Evolutionary conservation across 169 alveolate species (phyloP).

Genomic region (Cryptosporidium baileyi): DNA sequence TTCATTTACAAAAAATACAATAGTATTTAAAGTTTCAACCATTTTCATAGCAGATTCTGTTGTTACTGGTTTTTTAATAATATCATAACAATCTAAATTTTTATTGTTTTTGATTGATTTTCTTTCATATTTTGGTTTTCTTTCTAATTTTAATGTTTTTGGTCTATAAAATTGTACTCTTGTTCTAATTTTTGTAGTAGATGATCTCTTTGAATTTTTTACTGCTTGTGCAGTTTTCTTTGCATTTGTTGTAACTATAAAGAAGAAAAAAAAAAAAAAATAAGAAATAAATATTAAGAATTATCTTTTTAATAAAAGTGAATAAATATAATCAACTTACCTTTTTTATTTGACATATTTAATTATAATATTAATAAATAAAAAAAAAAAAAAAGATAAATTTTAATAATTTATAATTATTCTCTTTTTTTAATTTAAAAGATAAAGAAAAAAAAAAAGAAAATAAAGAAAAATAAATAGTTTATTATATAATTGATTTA

Average conservation of each 20-base stretch:
- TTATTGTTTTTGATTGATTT: constrained; percentile 79
- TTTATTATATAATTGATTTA: too few species aligned
- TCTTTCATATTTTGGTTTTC: constrained; percentile 88
- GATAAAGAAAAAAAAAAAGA: background rate
- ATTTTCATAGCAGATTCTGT: constrained; percentile 97
- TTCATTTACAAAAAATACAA: constrained; percentile 91
- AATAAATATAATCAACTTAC: background rate
- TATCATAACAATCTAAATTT: constrained; percentile 88
- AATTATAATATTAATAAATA: too few species aligned
- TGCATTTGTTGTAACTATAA: constrained; percentile 36
- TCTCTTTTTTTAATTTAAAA: background rate
- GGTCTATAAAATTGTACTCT: constrained; percentile 82
- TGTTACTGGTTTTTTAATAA: constrained; percentile 93
- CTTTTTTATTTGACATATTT: too few species aligned
- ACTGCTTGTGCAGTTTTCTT: constrained; percentile 54
- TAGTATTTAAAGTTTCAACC: constrained; percentile 97
- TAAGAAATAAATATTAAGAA: too few species aligned
- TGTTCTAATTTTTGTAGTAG: constrained; percentile 72
- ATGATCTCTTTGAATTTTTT: constrained; percentile 39
- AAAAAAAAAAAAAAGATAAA: too few species aligned
- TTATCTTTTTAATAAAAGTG: background rate
- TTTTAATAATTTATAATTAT: background rate
- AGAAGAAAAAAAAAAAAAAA: background rate
- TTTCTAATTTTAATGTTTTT: constrained; percentile 84
- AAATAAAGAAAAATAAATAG: background rate